A percentile compares a stretch with the other conserved stretches of the same genome.
These are phyloP conservation scores for Sanghuangporus weigelae DNA, from an alignment of 1,284 basidiomycete species.

Conservation along the genomic window DNA sequence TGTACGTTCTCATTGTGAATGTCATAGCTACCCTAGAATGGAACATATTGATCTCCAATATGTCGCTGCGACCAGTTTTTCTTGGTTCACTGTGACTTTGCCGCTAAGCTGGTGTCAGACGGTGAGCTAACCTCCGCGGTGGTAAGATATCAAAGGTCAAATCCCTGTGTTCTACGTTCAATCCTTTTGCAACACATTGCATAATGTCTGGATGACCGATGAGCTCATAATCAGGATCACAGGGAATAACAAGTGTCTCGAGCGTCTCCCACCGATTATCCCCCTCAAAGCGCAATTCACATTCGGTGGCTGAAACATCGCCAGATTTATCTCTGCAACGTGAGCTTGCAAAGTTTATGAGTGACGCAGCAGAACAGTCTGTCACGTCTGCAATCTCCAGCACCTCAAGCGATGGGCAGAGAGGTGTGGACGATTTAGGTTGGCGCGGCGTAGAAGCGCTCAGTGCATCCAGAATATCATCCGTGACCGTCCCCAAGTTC, in stretches of 20 bases:
- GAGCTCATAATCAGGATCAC: background rate
- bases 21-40: background rate
- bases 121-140: background rate
- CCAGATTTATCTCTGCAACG: background rate
- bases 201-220: background rate
- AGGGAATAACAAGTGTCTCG: background rate
- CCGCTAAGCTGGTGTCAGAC: background rate
- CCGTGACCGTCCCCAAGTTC: slow-evolving; percentile 1
- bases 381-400: background rate
- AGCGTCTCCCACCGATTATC: background rate
- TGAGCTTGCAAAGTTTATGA: background rate
- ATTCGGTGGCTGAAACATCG: background rate
- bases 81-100: background rate
- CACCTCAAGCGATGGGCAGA: slow-evolving; percentile 1
- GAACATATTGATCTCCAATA: background rate
- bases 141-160: background rate
- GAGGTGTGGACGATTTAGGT: background rate
- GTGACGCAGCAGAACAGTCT: background rate
- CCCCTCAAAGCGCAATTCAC: background rate
- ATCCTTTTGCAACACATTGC: slow-evolving; percentile 1
- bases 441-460: background rate
- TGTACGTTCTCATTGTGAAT: background rate
- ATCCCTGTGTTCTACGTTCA: slow-evolving; percentile 1
- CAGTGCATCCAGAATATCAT: background rate
- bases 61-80: background rate